A percentile compares a stretch with the other conserved stretches of the same genome.
These are phyloP conservation scores for Camelina laxa DNA, from an alignment of 345 rosid genomes.

Conservation along the genomic window DNA sequence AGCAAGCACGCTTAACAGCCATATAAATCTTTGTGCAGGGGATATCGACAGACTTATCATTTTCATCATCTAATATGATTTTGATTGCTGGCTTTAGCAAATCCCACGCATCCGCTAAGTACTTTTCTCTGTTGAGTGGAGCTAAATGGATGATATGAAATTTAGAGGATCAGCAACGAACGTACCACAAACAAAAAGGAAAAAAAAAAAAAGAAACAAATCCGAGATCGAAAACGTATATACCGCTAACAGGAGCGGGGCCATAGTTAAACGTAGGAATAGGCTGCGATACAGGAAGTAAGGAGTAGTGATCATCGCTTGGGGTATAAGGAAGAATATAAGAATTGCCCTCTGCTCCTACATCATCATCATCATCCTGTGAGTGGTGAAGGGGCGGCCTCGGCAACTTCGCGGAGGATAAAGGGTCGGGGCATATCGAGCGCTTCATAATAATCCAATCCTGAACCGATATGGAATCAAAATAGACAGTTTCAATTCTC, in stretches of 20 bases:
- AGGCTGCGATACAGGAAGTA: no score
- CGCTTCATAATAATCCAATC: neutral
- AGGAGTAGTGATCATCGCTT: no score
- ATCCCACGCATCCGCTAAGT: neutral
- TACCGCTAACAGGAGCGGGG: neutral
- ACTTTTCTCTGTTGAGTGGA: neutral
- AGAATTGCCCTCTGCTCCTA: neutral
- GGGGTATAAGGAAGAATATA: no score
- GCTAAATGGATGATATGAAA: neutral
- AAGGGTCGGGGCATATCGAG: neutral
- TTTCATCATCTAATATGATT: neutral
- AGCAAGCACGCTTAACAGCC: neutral
- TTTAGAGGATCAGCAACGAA: neutral
- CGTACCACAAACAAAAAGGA: no score
- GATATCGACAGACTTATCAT: neutral
- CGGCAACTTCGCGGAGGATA: neutral
- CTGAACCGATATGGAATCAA: no score
- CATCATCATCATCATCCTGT: neutral
- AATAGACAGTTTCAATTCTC: no score
- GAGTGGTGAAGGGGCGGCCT: neutral
- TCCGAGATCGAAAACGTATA: neutral
- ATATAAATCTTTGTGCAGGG: neutral
- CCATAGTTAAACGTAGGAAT: no score
- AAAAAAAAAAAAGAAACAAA: no score
- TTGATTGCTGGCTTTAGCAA: neutral